These are phyloP conservation scores for Lichtheimia hyalospora DNA, from an alignment of 371 early-diverging fungal species.

Conservation along the genomic window DNA sequence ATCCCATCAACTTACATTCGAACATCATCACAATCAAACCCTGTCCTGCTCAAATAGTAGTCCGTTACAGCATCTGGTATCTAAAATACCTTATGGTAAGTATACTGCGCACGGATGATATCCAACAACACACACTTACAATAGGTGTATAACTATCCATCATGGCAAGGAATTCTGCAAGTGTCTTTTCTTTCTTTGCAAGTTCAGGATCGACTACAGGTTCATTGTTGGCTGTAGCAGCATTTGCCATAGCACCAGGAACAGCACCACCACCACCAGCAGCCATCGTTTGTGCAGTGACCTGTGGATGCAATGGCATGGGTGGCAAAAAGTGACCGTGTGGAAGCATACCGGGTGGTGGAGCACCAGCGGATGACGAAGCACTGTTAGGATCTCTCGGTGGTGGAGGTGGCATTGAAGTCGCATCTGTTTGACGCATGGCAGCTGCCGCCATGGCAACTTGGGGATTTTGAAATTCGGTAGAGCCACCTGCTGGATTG, in stretches of 20 bases:
- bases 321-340: background rate
- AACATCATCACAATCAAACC: conserved; percentile 91
- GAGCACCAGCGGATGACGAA: background rate
- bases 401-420: conserved; percentile 13
- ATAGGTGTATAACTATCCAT: conserved; percentile 92
- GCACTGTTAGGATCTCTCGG: background rate
- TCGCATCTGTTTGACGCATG: background rate
- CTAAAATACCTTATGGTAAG: conserved; percentile 33
- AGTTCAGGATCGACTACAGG: conserved; percentile 20
- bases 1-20: conserved; percentile 66
- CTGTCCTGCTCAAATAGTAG: conserved; percentile 91
- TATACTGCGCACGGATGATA: background rate
- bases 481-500: conserved; percentile 12
- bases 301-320: conserved; percentile 1
- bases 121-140: conserved; percentile 40
- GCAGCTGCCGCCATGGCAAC: conserved; percentile 4
- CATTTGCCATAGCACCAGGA: background rate
- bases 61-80: conserved; percentile 98
- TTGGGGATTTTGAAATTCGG: conserved; percentile 25
- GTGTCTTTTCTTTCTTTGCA: conserved; percentile 63
- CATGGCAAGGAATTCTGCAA: conserved; percentile 83
- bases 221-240: background rate
- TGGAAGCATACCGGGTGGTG: background rate
- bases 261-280: background rate
- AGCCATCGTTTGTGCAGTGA: too few relatives aligned